Evolutionary conservation across 1,139 yeast species (phyloP), one percentile per base, ranked within the genome.

Genomic region (Yamadazyma dushanensis): DNA sequence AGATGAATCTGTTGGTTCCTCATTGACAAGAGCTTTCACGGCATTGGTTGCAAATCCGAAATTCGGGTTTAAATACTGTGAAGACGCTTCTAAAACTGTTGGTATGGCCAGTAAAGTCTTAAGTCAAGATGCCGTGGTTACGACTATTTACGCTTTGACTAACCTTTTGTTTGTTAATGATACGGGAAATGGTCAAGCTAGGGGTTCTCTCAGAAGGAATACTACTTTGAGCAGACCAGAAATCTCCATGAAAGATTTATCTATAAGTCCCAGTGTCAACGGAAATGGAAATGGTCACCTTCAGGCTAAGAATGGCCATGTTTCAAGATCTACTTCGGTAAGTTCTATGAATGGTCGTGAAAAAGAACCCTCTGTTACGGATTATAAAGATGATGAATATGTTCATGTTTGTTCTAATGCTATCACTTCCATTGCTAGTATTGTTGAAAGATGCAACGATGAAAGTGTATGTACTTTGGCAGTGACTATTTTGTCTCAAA

Each of bases 91-190:
- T 4, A 57, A 58, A 40, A 56, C 69, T 42, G 68, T 71, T 35
- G 76, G 77, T 4, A 49, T 64, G 43, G 75, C 76, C 17, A 58
- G 71, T 45, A 71, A 65, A 43, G 66, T 66, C 13, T 57, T 78
- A 36, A 69, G 85, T 16, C 94, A 88, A 53, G 97, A 89, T 56
- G 80, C 87, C 0, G 81, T 85, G 14, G 87, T 89, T 9, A 83
- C 96, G n/a, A 77, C 92, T 2, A 80, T 92, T 38, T 92, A 92
- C 57, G 83, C 95, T 0, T 70, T 90, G 46, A 78, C 87, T 17
- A 92, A 92, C 56, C 64, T 85, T 49, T 63, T 92, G 24, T 75
- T 82, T 32, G 77, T 78, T 13, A 80, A 79, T 9, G 72, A 70
- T 39, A 73, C 66, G 47, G 61, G 61, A 4, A 39, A 26, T 46